Conservation (phyloP, 2,329 filamentous ascomycete genomes). For the Penicillium glabrum region DNA sequence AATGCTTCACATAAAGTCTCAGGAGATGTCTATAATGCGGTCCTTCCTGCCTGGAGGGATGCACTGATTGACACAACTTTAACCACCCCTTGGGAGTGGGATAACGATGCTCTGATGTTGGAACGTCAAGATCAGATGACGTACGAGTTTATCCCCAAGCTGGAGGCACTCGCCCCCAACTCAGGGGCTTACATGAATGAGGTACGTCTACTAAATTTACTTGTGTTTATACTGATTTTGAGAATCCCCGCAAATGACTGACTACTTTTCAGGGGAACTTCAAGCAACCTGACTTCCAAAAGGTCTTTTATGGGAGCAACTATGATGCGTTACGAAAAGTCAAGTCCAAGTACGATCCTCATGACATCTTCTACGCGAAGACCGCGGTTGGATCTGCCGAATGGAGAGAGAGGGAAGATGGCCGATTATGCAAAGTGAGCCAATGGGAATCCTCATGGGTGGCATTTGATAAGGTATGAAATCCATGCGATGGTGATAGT, state of each 20-base stretch:
- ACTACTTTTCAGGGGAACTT: conserved; percentile 20
- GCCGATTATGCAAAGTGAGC: neutral
- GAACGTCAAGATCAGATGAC: conserved; percentile 41
- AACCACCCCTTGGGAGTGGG: conserved; percentile 40
- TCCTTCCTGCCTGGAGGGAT: conserved; percentile 44
- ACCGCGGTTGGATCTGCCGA: conserved; percentile 9
- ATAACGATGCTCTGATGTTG: conserved; percentile 29
- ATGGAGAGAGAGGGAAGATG: conserved; percentile 2
- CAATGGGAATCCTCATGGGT: neutral
- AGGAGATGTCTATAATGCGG: conserved; percentile 44
- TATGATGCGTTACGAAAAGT: conserved; percentile 33
- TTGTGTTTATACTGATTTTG: neutral
- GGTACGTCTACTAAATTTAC: conserved; percentile 6
- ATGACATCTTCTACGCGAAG: conserved; percentile 33
- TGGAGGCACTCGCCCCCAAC: conserved; percentile 39
- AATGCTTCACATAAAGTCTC: conserved; percentile 38
- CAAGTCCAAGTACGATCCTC: conserved; percentile 41
- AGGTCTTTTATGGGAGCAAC: conserved; percentile 40
- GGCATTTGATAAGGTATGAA: neutral
- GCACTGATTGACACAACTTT: conserved; percentile 43
- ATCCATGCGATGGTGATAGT: neutral
- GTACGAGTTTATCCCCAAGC: conserved; percentile 35
- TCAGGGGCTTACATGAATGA: conserved; percentile 27
- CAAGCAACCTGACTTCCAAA: conserved; percentile 36
- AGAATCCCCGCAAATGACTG: neutral